Evolutionary conservation across 352 stramenopile genomes (phyloP).

Genomic region (Blastocystis sp.): DNA sequence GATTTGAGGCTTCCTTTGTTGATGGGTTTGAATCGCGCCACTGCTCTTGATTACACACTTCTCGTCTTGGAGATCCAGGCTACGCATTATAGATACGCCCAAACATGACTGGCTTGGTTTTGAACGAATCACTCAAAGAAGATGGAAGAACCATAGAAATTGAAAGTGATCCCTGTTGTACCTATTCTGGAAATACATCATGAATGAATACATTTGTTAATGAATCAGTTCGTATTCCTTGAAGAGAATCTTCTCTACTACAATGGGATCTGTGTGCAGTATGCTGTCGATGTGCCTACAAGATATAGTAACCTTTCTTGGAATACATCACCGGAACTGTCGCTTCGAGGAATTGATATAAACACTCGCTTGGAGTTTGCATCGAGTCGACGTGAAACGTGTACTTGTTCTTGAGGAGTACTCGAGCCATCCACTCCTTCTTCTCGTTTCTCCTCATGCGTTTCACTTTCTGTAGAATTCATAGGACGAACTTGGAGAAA

Average conservation of each 20-base stretch:
- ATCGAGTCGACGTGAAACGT: neutral
- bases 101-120: neutral
- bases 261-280: too few species aligned
- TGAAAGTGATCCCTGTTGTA: neutral
- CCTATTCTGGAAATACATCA: too few species aligned
- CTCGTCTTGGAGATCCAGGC: neutral
- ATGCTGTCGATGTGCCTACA: too few species aligned
- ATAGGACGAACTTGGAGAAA: too few species aligned
- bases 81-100: neutral
- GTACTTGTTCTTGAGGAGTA: too few species aligned
- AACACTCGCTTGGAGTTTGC: neutral
- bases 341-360: neutral
- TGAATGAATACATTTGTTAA: too few species aligned
- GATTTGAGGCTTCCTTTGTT: conserved; percentile 1
- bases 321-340: neutral
- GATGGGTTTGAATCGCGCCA: neutral
- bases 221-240: too few species aligned
- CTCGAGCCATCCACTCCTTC: too few species aligned
- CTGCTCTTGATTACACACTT: neutral
- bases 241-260: too few species aligned
- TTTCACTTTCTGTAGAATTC: too few species aligned
- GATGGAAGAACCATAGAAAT: neutral
- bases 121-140: neutral
- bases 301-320: too few species aligned
- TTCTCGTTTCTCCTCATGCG: too few species aligned